Evolutionary conservation across 257 asterid species (phyloP).

Genomic region (Nicotiana sylvestris): DNA sequence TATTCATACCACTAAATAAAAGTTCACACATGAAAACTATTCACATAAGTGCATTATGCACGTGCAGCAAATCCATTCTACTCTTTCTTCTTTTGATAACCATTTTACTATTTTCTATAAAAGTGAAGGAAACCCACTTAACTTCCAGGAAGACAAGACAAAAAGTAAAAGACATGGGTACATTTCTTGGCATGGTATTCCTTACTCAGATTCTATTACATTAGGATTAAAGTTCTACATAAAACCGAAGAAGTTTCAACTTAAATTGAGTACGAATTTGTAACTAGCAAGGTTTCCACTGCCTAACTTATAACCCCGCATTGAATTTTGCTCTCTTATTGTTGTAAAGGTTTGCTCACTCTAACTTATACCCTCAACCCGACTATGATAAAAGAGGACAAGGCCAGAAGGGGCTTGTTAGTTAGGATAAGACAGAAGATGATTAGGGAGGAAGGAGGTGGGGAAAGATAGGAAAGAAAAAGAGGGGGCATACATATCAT

Average conservation of each 20-base stretch:
- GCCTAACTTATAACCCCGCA: not conserved
- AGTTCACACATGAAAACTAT: not conserved
- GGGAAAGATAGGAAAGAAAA: not conserved
- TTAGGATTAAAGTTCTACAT: not conserved
- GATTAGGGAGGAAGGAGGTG: not conserved
- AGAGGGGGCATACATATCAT: slow-evolving; percentile 7
- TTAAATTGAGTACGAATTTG: not conserved
- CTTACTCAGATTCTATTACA: not conserved
- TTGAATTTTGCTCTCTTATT: not conserved
- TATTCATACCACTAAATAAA: not conserved
- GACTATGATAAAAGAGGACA: not conserved
- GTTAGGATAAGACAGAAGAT: not conserved
- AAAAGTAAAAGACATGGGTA: not conserved
- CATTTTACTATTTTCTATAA: not conserved
- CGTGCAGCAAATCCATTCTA: not conserved
- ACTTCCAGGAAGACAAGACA: not conserved
- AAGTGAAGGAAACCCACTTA: not conserved
- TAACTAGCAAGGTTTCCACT: not conserved
- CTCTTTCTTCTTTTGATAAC: not conserved
- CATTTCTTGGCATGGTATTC: not conserved
- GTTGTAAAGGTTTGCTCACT: not conserved
- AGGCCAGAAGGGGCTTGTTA: not conserved
- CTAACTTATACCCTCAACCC: not conserved
- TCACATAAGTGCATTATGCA: not conserved
- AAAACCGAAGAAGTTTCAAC: not conserved